These are phyloP conservation scores for Lactarius pseudohatsudake DNA, from an alignment of 768 basidiomycete genomes.

Conservation along the genomic window DNA sequence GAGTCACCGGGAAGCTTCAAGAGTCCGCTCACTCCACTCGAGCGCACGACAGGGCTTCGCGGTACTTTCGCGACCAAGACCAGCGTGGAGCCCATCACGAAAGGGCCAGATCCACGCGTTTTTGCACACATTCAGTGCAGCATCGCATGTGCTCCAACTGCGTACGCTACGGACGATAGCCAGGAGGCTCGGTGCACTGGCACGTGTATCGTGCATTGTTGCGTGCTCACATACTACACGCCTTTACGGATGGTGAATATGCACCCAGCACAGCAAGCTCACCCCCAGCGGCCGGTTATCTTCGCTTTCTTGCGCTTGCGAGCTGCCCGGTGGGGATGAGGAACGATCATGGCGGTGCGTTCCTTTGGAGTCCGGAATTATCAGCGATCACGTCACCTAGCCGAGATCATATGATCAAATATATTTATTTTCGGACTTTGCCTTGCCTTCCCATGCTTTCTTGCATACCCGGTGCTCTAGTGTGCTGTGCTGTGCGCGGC, in stretches of 20 bases:
- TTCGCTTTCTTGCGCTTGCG: neutral
- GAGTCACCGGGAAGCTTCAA: neutral
- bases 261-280: neutral
- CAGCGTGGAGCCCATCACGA: neutral
- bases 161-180: neutral
- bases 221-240: neutral
- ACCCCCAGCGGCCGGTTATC: neutral
- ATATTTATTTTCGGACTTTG: neutral
- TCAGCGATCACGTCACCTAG: neutral
- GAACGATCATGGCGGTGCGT: neutral
- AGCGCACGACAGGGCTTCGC: neutral
- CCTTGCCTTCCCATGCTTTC: neutral
- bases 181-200: neutral
- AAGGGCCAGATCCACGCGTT: neutral
- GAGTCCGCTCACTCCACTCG: neutral
- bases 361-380: neutral
- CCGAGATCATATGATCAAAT: slow-evolving; percentile 3
- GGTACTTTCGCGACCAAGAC: neutral
- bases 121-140: neutral
- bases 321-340: neutral
- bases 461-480: neutral
- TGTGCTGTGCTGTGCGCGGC: neutral
- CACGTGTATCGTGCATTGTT: neutral
- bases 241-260: neutral
- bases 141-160: neutral